These are phyloP conservation scores for Carex cristatella DNA, from an alignment of 176 grass and related monocot genomes.

Conservation along the genomic window DNA sequence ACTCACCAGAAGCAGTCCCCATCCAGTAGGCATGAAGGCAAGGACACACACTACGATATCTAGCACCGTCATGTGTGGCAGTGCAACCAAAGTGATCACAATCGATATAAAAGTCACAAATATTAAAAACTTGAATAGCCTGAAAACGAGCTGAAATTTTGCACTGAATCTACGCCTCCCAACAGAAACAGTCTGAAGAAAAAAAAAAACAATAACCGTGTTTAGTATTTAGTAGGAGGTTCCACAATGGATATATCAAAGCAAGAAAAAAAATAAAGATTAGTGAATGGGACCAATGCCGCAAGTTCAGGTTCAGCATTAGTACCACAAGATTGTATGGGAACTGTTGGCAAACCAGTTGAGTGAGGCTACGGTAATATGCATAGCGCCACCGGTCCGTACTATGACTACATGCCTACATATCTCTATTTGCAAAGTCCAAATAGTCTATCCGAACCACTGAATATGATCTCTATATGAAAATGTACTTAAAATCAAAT, in stretches of 20 bases:
- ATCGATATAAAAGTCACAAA: conserved; percentile 72
- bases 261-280: background rate
- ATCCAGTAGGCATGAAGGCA: conserved; percentile 92
- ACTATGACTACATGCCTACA: no score
- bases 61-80: conserved; percentile 73
- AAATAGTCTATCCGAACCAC: no score
- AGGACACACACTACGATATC: conserved; percentile 89
- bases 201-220: background rate
- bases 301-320: background rate
- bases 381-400: no score
- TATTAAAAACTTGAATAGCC: conserved; percentile 89
- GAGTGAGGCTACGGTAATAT: no score
- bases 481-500: no score
- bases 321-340: no score
- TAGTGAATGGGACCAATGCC: background rate
- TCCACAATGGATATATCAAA: background rate
- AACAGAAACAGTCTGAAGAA: conserved; percentile 56
- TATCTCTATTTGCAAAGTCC: no score
- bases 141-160: conserved; percentile 79
- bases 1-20: conserved; percentile 79
- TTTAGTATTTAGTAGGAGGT: background rate
- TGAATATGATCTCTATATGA: no score
- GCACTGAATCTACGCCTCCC: conserved; percentile 74
- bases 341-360: background rate
- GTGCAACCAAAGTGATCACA: conserved; percentile 62